Evolutionary conservation across 2,329 filamentous ascomycete genomes (phyloP), one percentile per base, ranked within the genome.

Genomic region (Huntiella moniliformis): DNA sequence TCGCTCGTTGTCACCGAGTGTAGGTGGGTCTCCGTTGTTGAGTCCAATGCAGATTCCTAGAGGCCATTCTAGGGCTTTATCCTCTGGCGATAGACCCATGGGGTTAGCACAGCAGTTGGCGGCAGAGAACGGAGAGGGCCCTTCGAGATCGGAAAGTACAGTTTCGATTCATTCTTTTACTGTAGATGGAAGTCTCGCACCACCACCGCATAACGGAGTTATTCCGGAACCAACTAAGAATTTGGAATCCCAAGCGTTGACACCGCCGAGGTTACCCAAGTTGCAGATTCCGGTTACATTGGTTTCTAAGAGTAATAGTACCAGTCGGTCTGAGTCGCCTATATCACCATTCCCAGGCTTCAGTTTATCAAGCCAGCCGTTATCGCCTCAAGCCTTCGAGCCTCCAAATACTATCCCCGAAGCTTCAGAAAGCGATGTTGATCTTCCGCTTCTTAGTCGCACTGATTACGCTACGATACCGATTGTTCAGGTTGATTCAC

Each of bases 211-310:
- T 28, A 28, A 28, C 10, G 22, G 22, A 8, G 22, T 28, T 12
- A 17, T 45, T 46, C 36, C 48, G 43, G 39, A 37, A 50, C 35
- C 37, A 38, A 39, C 38, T 38, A n/a, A 32, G 32, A 22, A 11
- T 41, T 34, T 31, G 31, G 2, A 11, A 16, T 28, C 12, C n/a
- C 31, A 12, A 42, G 31, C 15, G n/a, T 13, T 47, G 12, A 46
- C 39, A 7, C 44, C 44, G 4, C 40, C 47, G 15, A 40, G 33
- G 4, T 39, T 50, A 11, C 48, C 48, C 2, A 50, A 50, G 32
- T 28, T 31, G 61, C 66, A 10, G 64, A 64, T 5, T 66, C 71
- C 1, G 77, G 76, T 52, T 66, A 79, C 46, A 66, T 67, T 49
- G 58, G 79, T 32, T 28, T 5, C 22, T 28, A 28, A 28, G 22